A percentile compares a stretch with the other conserved stretches of the same genome.
Conservation (phyloP, 2,329 filamentous ascomycete genomes). For the Beauveria caledonica region DNA sequence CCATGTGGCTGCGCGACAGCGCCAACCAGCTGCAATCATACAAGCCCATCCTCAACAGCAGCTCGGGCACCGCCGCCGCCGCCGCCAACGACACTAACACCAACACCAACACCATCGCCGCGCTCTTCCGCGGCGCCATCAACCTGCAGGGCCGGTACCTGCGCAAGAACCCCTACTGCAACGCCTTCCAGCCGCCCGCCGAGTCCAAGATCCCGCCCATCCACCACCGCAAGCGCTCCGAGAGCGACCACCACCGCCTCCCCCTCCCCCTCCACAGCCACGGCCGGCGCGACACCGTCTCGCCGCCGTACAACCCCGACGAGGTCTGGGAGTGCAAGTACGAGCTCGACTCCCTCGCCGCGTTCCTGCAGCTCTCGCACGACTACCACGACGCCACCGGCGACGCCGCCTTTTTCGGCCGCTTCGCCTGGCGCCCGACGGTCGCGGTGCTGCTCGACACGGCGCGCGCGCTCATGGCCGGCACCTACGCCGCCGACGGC, state of each 20-base stretch:
- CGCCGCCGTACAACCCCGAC: constrained; percentile 56
- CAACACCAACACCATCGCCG: constrained; percentile 40
- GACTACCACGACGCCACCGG: constrained; percentile 70
- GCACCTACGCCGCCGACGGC: constrained; percentile 61
- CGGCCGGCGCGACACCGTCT: constrained; percentile 42
- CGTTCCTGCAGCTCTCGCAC: constrained; percentile 74
- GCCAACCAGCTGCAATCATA: constrained; percentile 74
- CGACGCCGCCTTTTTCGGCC: constrained; percentile 66
- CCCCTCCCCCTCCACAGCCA: not conserved
- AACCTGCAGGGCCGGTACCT: constrained; percentile 70
- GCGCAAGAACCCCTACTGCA: constrained; percentile 70
- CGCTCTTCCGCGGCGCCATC: constrained; percentile 64
- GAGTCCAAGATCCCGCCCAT: constrained; percentile 44
- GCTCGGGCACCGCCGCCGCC: constrained; percentile 36
- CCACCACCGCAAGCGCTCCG: constrained; percentile 16
- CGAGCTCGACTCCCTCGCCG: constrained; percentile 82
- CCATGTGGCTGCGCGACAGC: constrained; percentile 89
- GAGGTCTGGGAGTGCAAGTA: constrained; percentile 94
- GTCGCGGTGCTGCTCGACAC: constrained; percentile 61
- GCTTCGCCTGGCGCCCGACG: constrained; percentile 63
- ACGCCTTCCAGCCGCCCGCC: constrained; percentile 83
- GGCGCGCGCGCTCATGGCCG: constrained; percentile 60
- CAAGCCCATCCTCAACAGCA: constrained; percentile 51
- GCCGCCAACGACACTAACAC: constrained; percentile 30
- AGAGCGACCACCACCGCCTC: not conserved